These are phyloP conservation scores for Chiua virens DNA, from an alignment of 768 basidiomycete species.

Conservation along the genomic window DNA sequence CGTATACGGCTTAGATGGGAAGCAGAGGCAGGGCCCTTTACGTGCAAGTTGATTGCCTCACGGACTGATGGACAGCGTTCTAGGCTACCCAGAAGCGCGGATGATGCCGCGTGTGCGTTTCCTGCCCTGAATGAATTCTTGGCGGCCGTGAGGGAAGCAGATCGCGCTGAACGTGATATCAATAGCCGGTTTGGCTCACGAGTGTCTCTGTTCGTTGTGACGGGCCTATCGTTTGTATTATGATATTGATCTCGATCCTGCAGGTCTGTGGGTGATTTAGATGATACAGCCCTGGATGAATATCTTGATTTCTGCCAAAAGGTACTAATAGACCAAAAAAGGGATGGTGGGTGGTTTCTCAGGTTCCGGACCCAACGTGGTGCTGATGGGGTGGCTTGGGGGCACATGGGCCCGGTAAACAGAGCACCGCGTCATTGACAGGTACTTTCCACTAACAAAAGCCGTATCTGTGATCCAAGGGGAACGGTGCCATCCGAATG, in stretches of 20 bases:
- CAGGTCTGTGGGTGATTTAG: slow-evolving; percentile 57
- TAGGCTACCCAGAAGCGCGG: slow-evolving; percentile 44
- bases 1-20: slow-evolving; percentile 81
- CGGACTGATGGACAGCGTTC: slow-evolving; percentile 9
- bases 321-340: slow-evolving; percentile 41
- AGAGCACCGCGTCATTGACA: slow-evolving; percentile 37
- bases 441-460: slow-evolving; percentile 41
- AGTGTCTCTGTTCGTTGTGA: slow-evolving; percentile 44
- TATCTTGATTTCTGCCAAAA: slow-evolving; percentile 67
- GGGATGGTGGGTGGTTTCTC: slow-evolving; percentile 24
- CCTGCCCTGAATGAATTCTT: slow-evolving; percentile 53
- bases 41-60: slow-evolving; percentile 1
- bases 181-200: slow-evolving; percentile 44
- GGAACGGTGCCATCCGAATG: slow-evolving; percentile 1
- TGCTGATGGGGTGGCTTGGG: slow-evolving; percentile 3
- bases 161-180: slow-evolving; percentile 31
- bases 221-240: slow-evolving; percentile 5
- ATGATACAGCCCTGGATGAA: slow-evolving; percentile 52
- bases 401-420: slow-evolving; percentile 3
- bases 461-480: background rate
- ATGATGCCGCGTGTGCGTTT: slow-evolving; percentile 63
- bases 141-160: slow-evolving; percentile 37
- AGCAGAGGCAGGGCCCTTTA: slow-evolving; percentile 44
- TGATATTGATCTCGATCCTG: slow-evolving; percentile 3
- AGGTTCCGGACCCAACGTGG: slow-evolving; percentile 11